A percentile compares a stretch with the other conserved stretches of the same genome.
Evolutionary conservation across 202 grass and related monocot species (phyloP).

Genomic region (Bolboschoenoplectus hybrid): DNA sequence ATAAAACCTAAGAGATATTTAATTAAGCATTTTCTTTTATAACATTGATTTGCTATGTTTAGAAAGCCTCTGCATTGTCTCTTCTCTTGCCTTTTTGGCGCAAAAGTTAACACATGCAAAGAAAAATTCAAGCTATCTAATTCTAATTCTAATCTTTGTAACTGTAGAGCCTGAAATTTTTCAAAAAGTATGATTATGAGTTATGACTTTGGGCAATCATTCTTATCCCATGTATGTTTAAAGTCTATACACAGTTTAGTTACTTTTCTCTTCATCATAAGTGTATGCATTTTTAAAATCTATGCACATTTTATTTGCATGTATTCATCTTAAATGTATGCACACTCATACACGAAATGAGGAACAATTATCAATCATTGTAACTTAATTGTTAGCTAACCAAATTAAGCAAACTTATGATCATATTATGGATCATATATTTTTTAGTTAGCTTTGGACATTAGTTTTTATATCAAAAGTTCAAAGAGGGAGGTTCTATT

Average conservation of each 20-base stretch:
- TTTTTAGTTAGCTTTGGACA: neutral
- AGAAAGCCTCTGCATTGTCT: neutral
- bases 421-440: neutral
- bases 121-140: neutral
- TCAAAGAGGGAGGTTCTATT: neutral
- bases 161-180: neutral
- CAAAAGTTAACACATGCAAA: neutral
- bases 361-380: neutral
- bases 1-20: neutral
- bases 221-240: conserved; percentile 4
- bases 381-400: neutral
- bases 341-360: conserved; percentile 13
- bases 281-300: neutral
- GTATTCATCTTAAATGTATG: neutral
- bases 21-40: neutral
- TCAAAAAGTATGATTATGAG: neutral
- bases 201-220: neutral
- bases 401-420: neutral
- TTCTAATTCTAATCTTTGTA: neutral
- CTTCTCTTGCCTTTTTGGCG: neutral
- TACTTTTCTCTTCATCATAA: neutral
- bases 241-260: neutral
- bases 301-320: conserved; percentile 7
- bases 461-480: neutral
- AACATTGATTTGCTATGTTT: neutral